phyloP scores from a whole-genome alignment of 306 rosid genomes.

The Ormosia semicastrata region DNA sequence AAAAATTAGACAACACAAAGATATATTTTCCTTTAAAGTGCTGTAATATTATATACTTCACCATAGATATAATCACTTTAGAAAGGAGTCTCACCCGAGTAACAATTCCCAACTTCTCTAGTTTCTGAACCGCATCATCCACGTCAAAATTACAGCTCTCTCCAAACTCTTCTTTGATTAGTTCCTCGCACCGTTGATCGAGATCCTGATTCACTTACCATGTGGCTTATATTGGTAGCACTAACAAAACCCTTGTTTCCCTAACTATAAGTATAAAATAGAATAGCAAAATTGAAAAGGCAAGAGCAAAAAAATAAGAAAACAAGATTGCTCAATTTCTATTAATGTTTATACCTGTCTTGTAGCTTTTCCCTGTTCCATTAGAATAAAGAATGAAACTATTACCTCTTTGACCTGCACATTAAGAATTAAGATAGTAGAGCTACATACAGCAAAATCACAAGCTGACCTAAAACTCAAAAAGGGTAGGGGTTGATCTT shows the following conservation, averaged over 20 bases:
- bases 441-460: background rate
- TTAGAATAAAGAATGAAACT: slow-evolving; percentile 72
- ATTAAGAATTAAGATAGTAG: slow-evolving; percentile 11
- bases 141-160: slow-evolving; percentile 72
- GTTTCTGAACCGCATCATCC: slow-evolving; percentile 81
- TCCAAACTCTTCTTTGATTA: slow-evolving; percentile 72
- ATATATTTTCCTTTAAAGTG: background rate
- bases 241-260: background rate
- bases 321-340: background rate
- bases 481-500: background rate
- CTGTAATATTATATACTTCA: background rate
- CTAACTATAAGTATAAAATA: background rate
- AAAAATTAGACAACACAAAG: background rate
- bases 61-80: background rate
- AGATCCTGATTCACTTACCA: slow-evolving; percentile 59
- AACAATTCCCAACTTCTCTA: slow-evolving; percentile 85
- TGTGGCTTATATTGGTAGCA: slow-evolving; percentile 2
- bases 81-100: slow-evolving; percentile 57
- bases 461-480: background rate
- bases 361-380: slow-evolving; percentile 92
- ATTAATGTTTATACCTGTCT: slow-evolving; percentile 41
- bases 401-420: slow-evolving; percentile 91
- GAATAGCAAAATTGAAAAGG: background rate
- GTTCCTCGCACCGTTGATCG: slow-evolving; percentile 75
- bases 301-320: background rate